Evolutionary conservation across 768 basidiomycete species (phyloP).

Genomic region (Termitomyces sp.): DNA sequence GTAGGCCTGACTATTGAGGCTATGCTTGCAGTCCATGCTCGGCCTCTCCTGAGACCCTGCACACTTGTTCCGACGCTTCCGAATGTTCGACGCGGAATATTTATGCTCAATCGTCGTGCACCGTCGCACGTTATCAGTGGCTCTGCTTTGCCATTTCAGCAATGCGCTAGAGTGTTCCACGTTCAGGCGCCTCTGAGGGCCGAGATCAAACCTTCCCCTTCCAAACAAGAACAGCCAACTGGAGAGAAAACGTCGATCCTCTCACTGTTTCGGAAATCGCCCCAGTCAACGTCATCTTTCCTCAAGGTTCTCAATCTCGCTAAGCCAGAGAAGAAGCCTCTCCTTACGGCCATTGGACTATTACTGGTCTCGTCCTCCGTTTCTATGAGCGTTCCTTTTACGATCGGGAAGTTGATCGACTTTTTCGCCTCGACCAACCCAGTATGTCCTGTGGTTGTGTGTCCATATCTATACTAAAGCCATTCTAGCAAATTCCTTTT

Average conservation of each 20-base stretch:
- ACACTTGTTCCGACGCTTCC: conserved; percentile 3
- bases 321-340: conserved; percentile 73
- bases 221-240: neutral
- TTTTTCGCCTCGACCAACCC: conserved; percentile 74
- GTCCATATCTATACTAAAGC: neutral
- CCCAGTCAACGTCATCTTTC: conserved; percentile 55
- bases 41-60: conserved; percentile 10
- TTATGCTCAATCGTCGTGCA: neutral
- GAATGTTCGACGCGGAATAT: neutral
- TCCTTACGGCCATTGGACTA: conserved; percentile 71
- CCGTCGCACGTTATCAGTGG: neutral
- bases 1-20: neutral
- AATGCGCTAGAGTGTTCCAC: conserved; percentile 7
- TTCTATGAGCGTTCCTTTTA: conserved; percentile 89
- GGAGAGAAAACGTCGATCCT: conserved; percentile 16
- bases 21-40: conserved; percentile 12
- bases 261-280: conserved; percentile 27
- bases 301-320: conserved; percentile 75
- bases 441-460: conserved; percentile 37
- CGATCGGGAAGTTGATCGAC: conserved; percentile 91
- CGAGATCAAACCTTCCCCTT: conserved; percentile 1
- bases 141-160: neutral
- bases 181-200: conserved; percentile 3
- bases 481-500: conserved; percentile 63
- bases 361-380: conserved; percentile 86